Evolutionary conservation across 2,329 filamentous ascomycete genomes (phyloP).

Genomic region (Diaporthe amygdali): DNA sequence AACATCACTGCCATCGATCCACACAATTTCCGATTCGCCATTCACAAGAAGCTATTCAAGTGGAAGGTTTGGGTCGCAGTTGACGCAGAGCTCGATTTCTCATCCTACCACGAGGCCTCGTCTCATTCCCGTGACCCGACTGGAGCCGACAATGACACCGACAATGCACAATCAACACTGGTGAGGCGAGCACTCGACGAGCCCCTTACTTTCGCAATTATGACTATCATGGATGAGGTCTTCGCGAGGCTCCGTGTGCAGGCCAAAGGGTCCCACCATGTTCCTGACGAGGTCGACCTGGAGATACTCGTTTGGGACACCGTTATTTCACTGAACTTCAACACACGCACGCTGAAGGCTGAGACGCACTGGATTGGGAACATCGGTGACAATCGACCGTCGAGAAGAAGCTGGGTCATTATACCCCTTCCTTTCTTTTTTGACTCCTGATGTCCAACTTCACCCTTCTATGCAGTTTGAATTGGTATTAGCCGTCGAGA

Average conservation of each 20-base stretch:
- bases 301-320: neutral
- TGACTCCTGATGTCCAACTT: too few relatives aligned
- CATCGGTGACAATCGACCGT: neutral
- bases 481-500: too few relatives aligned
- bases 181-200: too few relatives aligned
- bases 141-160: neutral
- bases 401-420: neutral
- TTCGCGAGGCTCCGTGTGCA: neutral
- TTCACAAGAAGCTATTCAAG: neutral
- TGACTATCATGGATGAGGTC: neutral
- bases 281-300: neutral
- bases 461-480: too few relatives aligned
- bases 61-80: neutral
- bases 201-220: neutral
- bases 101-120: neutral
- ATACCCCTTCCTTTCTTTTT: neutral
- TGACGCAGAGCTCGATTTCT: neutral
- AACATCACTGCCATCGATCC: neutral
- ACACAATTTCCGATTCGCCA: neutral
- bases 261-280: neutral
- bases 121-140: neutral
- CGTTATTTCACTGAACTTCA: neutral
- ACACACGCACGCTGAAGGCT: neutral
- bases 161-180: too few relatives aligned
- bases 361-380: neutral